Conservation (phyloP, 1,139 yeast species). For the Cylindricascospora bacillispora region DNA sequence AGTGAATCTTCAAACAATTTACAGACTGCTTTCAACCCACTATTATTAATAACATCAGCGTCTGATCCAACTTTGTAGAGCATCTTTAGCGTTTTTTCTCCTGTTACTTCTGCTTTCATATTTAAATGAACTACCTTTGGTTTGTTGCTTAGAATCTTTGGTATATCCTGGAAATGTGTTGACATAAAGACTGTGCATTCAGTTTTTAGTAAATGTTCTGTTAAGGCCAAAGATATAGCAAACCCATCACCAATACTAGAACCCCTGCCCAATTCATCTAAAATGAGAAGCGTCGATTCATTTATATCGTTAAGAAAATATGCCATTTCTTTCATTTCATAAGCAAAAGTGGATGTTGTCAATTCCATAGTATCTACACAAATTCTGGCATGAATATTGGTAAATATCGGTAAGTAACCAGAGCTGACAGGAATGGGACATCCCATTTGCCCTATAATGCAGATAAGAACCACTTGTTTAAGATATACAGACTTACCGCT, state of each 20-base stretch:
- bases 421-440: conserved; percentile 33
- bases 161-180: conserved; percentile 32
- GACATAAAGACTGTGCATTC: conserved; percentile 27
- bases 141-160: conserved; percentile 24
- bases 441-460: conserved; percentile 36
- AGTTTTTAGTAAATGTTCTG: conserved; percentile 24
- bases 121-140: conserved; percentile 25
- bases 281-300: conserved; percentile 26
- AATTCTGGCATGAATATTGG: conserved; percentile 29
- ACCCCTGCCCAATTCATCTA: conserved; percentile 38
- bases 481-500: conserved; percentile 38
- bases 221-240: conserved; percentile 29
- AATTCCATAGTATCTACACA: conserved; percentile 27
- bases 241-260: conserved; percentile 33
- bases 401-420: conserved; percentile 29
- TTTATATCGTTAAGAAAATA: conserved; percentile 28
- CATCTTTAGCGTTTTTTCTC: conserved; percentile 20
- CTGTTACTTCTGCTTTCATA: conserved; percentile 18
- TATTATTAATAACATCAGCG: conserved; percentile 18
- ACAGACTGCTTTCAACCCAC: conserved; percentile 23
- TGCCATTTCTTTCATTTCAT: conserved; percentile 36
- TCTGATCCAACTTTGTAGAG: conserved; percentile 22
- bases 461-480: conserved; percentile 30
- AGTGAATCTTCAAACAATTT: conserved; percentile 18
- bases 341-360: conserved; percentile 31